Base-by-base conservation (phyloP, 1,284 basidiomycete genomes). In the Coriolopsis trogii region DNA sequence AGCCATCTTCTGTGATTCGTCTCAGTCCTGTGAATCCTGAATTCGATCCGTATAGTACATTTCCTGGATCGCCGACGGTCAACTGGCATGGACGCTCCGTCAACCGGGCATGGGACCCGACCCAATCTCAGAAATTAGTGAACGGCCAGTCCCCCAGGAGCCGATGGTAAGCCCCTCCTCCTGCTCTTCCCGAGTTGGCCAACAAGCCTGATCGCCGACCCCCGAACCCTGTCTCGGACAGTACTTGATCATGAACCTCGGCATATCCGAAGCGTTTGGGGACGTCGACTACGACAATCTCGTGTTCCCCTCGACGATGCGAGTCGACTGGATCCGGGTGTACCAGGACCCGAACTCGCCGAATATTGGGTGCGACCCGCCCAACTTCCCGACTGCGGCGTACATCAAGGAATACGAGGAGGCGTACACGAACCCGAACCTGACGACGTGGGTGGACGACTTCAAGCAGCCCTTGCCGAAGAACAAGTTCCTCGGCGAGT, bases 281-380 rank as follows among this genome's bases (percentile, higher is more conserved):
- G 55, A 63, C 8, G 83, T 92, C 36, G 81, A 93, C 66, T 74
- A 87, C 37, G 69, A 77, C 2, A 71, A 87, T 46, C 73, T 93
- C 33, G 67, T 65, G 7, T 93, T 90, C 71, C 91, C 91, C 1
- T 69, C 75, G 2, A 77, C 73, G 10, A 85, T 93, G 85, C 73
- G 73, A 18, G 74, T 95, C 45, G 92, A 96, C 66, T 95, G 85
- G 70, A 81, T 95, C 36, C 81, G 93, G 8, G 86, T 95, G 3
- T 93, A 93, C 66, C 90, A 91, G 62, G 78, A 83, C 13, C 77
- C 81, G 53, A 71, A 82, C 45, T 67, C 76, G 9, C 79, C 85
- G 42, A 91, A 89, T 65, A 75, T 92, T 26, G 90, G 91, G 4
- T 95, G 93, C 63, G 88, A 93, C 63, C 93, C 93, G 6, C 69